phyloP scores from a whole-genome alignment of 2,329 filamentous ascomycete species.

The Talaromyces islandicus region DNA sequence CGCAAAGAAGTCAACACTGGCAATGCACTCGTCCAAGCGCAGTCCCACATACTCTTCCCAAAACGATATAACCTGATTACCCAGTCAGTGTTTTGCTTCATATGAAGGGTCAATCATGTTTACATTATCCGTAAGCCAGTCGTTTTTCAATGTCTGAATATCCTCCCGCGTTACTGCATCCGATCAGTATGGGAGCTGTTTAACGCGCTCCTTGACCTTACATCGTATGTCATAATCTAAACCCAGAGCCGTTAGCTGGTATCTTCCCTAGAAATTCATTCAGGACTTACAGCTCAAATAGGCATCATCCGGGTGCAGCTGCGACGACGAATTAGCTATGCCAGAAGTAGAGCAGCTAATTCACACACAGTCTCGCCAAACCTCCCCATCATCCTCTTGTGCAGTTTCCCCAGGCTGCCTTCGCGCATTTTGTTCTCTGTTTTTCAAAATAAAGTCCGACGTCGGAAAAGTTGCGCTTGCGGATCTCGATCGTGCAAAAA shows the following conservation, averaged over 20 bases:
- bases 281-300: constrained; percentile 62
- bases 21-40: constrained; percentile 17
- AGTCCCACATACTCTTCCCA: constrained; percentile 73
- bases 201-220: constrained; percentile 34
- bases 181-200: not conserved
- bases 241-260: not conserved
- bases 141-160: constrained; percentile 77
- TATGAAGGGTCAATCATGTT: constrained; percentile 3
- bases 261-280: not conserved
- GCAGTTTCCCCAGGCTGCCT: constrained; percentile 20
- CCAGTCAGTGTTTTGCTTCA: constrained; percentile 18
- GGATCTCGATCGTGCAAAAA: not conserved
- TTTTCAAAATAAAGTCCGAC: not conserved
- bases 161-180: constrained; percentile 78
- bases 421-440: constrained; percentile 4
- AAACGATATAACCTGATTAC: constrained; percentile 76
- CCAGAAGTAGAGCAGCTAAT: not conserved
- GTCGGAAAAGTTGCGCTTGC: not conserved
- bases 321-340: not conserved
- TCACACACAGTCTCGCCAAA: constrained; percentile 32
- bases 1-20: constrained; percentile 9
- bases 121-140: constrained; percentile 97
- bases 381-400: constrained; percentile 30
- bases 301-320: constrained; percentile 57
- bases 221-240: constrained; percentile 60